phyloP scores from a whole-genome alignment of 805 yeast species.

The Metschnikowia rubicola region DNA sequence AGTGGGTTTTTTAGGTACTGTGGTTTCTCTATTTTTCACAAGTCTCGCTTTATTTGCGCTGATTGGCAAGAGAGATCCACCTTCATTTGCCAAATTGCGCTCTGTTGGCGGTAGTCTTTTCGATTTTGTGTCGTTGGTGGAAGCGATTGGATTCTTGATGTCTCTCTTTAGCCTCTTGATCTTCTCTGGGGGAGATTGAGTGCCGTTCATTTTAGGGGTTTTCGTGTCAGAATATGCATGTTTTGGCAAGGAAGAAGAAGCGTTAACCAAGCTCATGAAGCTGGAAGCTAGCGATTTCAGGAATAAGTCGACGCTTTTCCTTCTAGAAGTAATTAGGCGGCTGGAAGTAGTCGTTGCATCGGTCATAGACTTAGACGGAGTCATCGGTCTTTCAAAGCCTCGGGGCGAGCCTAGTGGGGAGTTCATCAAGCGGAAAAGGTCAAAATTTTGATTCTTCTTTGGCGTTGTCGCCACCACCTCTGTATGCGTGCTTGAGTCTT shows the following conservation, averaged over 20 bases:
- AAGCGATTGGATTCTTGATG: slow-evolving; percentile 22
- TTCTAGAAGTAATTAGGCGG: slow-evolving; percentile 1
- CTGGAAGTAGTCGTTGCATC: neutral
- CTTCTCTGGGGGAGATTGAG: slow-evolving; percentile 16
- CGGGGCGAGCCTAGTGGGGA: slow-evolving; percentile 20
- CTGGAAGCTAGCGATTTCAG: slow-evolving; percentile 31
- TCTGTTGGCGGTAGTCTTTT: slow-evolving; percentile 31
- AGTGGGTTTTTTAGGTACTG: slow-evolving; percentile 33
- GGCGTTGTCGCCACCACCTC: slow-evolving; percentile 9
- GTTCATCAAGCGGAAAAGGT: slow-evolving; percentile 20
- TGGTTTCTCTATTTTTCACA: slow-evolving; percentile 42
- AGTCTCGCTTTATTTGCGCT: slow-evolving; percentile 41
- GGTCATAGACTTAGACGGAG: neutral
- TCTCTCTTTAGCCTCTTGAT: slow-evolving; percentile 15
- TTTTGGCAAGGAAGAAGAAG: slow-evolving; percentile 6
- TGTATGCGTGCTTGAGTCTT: neutral
- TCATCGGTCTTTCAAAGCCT: slow-evolving; percentile 2
- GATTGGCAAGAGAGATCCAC: slow-evolving; percentile 23
- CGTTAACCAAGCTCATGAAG: slow-evolving; percentile 23
- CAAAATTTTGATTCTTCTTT: slow-evolving; percentile 16
- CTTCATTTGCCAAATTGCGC: slow-evolving; percentile 25
- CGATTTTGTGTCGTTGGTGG: slow-evolving; percentile 25
- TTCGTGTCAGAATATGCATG: neutral
- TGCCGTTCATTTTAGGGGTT: neutral
- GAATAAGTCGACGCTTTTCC: slow-evolving; percentile 21